Base-by-base conservation (phyloP, 331 rosid species). In the Phaseolus coccineus region DNA sequence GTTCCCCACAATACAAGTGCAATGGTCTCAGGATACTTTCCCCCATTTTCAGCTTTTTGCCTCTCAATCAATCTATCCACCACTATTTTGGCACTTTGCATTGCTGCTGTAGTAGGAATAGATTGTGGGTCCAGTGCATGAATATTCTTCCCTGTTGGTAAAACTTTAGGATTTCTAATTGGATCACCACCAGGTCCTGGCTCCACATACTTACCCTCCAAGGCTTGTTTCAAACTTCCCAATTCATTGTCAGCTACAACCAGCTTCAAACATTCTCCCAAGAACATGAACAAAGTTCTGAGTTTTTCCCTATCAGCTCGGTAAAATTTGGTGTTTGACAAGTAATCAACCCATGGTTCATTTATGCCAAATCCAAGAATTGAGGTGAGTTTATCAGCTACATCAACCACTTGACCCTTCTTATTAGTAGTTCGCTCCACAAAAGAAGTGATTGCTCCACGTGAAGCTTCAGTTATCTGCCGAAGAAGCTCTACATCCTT, bases 101-200 rank as follows among this genome's bases (percentile, higher is more conserved):
- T 82, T 42, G 98, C 97, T 37, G 97, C 97, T 42, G 89, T 81
- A 40, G 98, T 94, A 40, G 98, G 98, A 80, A 92, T 94, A 39
- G 97, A 25, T 71, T 94, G 98, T 74, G 98, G 98, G 74, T 94
- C 97, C 57, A 94, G 90, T 14, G 98, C 98, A 62, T 94, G 98
- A 62, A 94, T 94, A 63, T 94, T 94, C 88, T 94, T 94, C 28
- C 97, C 98, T 2, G 98, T 94, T 50, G 98, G 97, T 67, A 94
- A 81, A 74, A 92, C 98, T 83, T 94, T 94, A 0, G 98, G 98
- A 83, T 94, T 95, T 68, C 97, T 88, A 24, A 95, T 95, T 1
- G 99, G 99, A 80, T 95, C 99, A 9, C 99, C 99, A 56, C 99
- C 99, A 9, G 99, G 99, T 31, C 99, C 99, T 16, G 98, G 98